Evolutionary conservation across 2,329 filamentous ascomycete species (phyloP).

Genomic region (Grosmannia serpens): DNA sequence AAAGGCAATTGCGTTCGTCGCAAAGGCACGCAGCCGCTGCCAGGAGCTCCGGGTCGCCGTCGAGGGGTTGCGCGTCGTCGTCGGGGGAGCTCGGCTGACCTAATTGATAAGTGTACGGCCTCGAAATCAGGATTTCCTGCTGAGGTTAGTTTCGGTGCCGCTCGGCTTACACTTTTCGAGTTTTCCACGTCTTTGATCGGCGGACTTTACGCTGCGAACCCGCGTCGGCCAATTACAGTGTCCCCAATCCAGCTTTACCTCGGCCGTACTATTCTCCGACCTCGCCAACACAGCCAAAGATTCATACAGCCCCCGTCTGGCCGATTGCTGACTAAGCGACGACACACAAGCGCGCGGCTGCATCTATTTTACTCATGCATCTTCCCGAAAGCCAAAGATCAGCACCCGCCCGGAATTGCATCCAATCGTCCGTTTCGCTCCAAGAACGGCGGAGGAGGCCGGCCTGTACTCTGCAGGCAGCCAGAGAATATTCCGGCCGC

Average conservation of each 20-base stretch:
- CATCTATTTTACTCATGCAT: no score
- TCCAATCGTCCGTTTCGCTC: neutral
- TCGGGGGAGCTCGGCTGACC: neutral
- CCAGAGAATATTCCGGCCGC: neutral
- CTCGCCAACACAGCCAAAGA: neutral
- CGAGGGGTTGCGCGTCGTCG: neutral
- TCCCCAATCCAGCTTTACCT: neutral
- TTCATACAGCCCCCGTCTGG: neutral
- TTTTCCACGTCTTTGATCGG: neutral
- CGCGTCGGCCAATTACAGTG: neutral
- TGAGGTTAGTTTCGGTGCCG: neutral
- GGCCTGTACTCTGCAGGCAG: neutral
- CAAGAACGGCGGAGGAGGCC: neutral
- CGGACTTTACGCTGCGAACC: neutral
- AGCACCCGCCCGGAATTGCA: neutral
- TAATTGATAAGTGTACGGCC: neutral
- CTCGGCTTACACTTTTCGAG: neutral
- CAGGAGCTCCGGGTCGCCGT: neutral
- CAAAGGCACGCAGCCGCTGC: neutral
- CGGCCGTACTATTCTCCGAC: conserved; percentile 1
- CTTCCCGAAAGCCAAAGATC: neutral
- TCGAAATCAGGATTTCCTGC: neutral
- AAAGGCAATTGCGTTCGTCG: neutral
- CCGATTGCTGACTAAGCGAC: no score
- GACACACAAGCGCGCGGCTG: no score